These are phyloP conservation scores for Globisporangium cederbergense DNA, from an alignment of 352 stramenopile species.

Conservation along the genomic window DNA sequence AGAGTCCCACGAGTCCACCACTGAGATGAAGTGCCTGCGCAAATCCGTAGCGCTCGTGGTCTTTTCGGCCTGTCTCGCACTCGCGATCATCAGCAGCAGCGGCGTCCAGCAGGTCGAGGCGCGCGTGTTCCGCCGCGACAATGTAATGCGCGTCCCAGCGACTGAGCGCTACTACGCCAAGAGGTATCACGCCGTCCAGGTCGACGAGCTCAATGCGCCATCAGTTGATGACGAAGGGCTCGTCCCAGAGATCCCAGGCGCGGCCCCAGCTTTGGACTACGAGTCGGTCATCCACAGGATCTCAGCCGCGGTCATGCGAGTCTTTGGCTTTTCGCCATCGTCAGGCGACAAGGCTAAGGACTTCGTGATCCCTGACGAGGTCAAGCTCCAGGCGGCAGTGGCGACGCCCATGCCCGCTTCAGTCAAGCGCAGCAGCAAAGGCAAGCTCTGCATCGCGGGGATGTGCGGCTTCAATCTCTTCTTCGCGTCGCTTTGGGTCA, in stretches of 20 bases:
- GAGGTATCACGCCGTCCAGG: conserved; percentile 3
- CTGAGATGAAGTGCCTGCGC: conserved; percentile 1
- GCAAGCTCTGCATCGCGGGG: conserved; percentile 26
- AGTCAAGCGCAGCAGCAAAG: background rate
- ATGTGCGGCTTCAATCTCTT: conserved; percentile 38
- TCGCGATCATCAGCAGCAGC: background rate
- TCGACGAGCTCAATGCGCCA: background rate
- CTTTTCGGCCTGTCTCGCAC: background rate
- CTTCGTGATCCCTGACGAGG: background rate
- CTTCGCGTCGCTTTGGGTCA: conserved; percentile 34
- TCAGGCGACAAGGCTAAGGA: background rate
- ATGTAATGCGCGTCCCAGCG: background rate
- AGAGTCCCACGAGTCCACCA: background rate
- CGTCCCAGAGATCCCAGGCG: background rate
- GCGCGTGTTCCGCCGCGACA: conserved; percentile 1
- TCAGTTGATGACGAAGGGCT: background rate
- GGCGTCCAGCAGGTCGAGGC: background rate
- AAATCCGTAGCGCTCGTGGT: background rate
- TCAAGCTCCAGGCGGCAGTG: background rate
- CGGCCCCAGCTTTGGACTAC: background rate
- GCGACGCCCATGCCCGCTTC: background rate
- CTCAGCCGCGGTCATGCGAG: background rate
- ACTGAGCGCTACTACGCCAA: conserved; percentile 8
- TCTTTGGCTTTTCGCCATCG: background rate
- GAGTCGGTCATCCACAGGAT: background rate